Evolutionary conservation across 2,329 filamentous ascomycete genomes (phyloP), one percentile per base, ranked within the genome.

Genomic region (Trichoderma harzianum): DNA sequence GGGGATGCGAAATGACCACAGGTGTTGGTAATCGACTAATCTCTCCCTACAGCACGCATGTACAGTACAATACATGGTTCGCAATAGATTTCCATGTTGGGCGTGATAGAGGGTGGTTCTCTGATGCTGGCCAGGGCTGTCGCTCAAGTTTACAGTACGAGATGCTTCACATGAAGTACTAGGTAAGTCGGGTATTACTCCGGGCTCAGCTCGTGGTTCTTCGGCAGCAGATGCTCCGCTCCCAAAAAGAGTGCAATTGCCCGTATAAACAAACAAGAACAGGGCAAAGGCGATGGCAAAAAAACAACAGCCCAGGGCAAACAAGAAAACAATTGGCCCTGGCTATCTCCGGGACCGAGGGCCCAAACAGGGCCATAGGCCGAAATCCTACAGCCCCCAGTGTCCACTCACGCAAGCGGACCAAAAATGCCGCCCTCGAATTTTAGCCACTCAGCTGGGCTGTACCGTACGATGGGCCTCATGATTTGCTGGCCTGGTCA

Each of bases 381-480:
- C 65, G 65, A 60, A 61, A 60, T 69, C 55, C 65, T 69, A n/a
- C 65, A 21, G 65, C 53, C 65, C 53, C 51, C 51, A 55, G 30
- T 26, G 63, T 67, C 64, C 64, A 67, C 51, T 67, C 64, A 66
- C 14, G 51, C 18, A n/a, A 26, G 47, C 47, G 63, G 47, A 57
- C 47, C 30, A 67, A 58, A 69, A 62, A 61, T 53, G 67, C 67
- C 67, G 67, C 67, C 67, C 36, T 69, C 21, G 66, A 63, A 57
- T 72, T 72, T 60, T 57, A 39, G 65, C 71, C 71, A 72, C 71
- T 72, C 47, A 72, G 71, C 66, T 70, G 67, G 21, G 71, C 71
- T 21, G 24, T 47, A 65, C 26, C 51, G 60, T 34, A 18, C 39
- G 39, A 30, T 62, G 62, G 24, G 39, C 63, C 47, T 64, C 47